A percentile compares a stretch with the other conserved stretches of the same genome.
Evolutionary conservation across 1,284 basidiomycete species (phyloP).

Genomic region (Trichosporon sp.): DNA sequence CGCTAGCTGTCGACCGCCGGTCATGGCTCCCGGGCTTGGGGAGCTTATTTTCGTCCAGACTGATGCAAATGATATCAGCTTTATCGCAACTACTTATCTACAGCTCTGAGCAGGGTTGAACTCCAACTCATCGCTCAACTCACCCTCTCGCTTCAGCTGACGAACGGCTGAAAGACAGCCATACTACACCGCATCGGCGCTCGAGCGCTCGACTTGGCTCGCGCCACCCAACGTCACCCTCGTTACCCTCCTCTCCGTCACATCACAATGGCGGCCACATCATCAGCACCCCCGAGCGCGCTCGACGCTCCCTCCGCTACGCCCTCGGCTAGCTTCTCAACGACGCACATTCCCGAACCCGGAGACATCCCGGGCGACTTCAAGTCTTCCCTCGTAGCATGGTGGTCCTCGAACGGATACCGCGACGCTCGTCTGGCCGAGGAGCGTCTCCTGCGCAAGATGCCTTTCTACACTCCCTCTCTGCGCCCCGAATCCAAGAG

Average conservation of each 20-base stretch:
- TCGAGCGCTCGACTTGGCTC: not conserved
- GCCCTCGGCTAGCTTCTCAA: not conserved
- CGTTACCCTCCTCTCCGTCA: not conserved
- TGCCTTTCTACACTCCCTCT: constrained; percentile 38
- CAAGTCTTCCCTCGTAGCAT: constrained; percentile 46
- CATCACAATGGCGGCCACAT: not conserved
- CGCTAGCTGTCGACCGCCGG: not conserved
- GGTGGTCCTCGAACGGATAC: constrained; percentile 53
- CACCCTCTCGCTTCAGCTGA: not conserved
- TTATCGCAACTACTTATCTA: not conserved
- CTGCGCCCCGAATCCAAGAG: constrained; percentile 22
- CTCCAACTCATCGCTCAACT: not conserved
- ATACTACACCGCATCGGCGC: not conserved
- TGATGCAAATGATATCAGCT: not conserved
- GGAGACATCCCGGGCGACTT: constrained; percentile 36
- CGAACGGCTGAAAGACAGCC: not conserved
- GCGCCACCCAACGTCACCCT: not conserved
- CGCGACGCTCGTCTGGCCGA: constrained; percentile 49
- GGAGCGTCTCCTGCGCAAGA: constrained; percentile 47
- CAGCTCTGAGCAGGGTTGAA: not conserved
- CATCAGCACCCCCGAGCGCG: not conserved
- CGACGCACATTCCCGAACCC: not conserved
- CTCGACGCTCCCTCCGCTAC: constrained; percentile 2
- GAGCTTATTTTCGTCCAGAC: not conserved
- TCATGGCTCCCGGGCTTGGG: not conserved